These are phyloP conservation scores for Thalia dealbata DNA, from an alignment of 176 grass and related monocot genomes.

Conservation along the genomic window DNA sequence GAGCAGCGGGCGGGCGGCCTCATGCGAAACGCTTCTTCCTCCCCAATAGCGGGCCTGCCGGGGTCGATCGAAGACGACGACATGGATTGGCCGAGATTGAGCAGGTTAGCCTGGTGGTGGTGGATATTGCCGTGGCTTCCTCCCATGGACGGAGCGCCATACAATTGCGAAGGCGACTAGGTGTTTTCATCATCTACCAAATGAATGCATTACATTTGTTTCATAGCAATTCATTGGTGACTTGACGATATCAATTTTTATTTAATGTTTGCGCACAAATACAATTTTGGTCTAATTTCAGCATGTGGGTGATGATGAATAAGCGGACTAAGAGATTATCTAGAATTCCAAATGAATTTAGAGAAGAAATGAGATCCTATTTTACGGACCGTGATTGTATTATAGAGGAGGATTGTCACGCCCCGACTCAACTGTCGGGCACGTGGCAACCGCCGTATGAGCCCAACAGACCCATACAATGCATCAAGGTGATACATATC, in stretches of 20 bases:
- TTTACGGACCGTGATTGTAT: constrained; percentile 53
- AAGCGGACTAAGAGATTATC: constrained; percentile 77
- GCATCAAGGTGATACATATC: too few relatives aligned
- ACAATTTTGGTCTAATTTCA: constrained; percentile 10
- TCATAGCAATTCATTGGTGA: background rate
- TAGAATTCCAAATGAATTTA: constrained; percentile 87
- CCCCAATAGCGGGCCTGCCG: too few relatives aligned
- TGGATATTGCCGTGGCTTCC: too few relatives aligned
- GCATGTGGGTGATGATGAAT: constrained; percentile 99
- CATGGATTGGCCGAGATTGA: too few relatives aligned
- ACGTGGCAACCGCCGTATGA: too few relatives aligned
- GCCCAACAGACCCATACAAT: too few relatives aligned
- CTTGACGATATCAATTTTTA: background rate
- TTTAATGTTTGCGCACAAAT: background rate
- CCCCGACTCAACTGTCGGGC: too few relatives aligned
- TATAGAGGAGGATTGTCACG: constrained; percentile 55
- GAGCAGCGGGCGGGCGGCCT: too few relatives aligned
- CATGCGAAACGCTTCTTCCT: too few relatives aligned
- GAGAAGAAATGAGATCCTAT: constrained; percentile 80
- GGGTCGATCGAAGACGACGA: too few relatives aligned
- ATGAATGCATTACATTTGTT: background rate
- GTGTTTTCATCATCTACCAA: constrained; percentile 27
- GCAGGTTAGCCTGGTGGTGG: too few relatives aligned
- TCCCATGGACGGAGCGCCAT: too few relatives aligned
- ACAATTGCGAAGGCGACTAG: constrained; percentile 88